phyloP scores from a whole-genome alignment of 164 flowering plant species.

The Umbilicus rupestris region DNA sequence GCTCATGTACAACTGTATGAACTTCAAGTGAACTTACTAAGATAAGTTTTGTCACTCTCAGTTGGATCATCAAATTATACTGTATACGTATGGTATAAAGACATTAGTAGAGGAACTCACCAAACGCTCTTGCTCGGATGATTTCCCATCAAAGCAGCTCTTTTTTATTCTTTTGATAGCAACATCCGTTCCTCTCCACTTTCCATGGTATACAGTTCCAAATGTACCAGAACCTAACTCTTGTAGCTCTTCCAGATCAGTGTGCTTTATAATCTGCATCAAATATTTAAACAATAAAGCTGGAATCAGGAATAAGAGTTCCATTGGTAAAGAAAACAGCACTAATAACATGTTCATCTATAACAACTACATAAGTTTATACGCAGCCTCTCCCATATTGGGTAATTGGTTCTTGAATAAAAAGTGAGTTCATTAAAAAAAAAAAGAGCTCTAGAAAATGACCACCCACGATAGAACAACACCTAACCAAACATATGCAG shows the following conservation, averaged over 20 bases:
- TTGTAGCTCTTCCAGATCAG: slow-evolving; percentile 50
- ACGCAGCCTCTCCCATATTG: too few species aligned
- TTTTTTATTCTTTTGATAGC: slow-evolving; percentile 62
- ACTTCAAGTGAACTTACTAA: background rate
- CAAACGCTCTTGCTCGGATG: slow-evolving; percentile 55
- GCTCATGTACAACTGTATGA: background rate
- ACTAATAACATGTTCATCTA: too few species aligned
- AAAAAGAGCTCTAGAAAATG: too few species aligned
- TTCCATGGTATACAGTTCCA: slow-evolving; percentile 68
- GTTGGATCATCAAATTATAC: background rate
- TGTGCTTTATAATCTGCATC: slow-evolving; percentile 45
- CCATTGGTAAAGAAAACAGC: background rate
- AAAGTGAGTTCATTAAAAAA: too few species aligned
- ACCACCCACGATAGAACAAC: too few species aligned
- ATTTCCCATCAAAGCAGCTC: slow-evolving; percentile 50
- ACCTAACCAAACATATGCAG: too few species aligned
- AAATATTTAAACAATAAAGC: background rate
- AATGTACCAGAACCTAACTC: slow-evolving; percentile 66
- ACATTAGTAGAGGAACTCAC: slow-evolving; percentile 23
- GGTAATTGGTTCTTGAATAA: too few species aligned
- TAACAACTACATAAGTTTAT: background rate
- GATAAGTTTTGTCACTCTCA: background rate
- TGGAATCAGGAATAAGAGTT: background rate
- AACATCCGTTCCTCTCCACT: slow-evolving; percentile 74
- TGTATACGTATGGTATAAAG: background rate